These are phyloP conservation scores for Debaryomyces sp. DNA, from an alignment of 1,139 yeast species.

Conservation along the genomic window DNA sequence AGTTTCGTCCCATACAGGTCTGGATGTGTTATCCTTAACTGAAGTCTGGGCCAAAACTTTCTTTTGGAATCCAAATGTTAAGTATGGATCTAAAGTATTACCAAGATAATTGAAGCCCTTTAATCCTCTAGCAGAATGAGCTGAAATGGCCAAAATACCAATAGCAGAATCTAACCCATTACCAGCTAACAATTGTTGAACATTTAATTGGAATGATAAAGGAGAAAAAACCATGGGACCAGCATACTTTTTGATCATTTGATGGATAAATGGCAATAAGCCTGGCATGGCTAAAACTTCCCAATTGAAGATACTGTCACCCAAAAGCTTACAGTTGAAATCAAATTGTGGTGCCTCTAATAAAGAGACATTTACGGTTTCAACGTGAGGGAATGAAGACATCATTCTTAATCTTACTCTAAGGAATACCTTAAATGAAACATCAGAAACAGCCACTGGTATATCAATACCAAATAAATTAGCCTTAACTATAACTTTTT, in stretches of 20 bases:
- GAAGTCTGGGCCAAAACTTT: constrained; percentile 67
- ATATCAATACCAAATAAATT: constrained; percentile 66
- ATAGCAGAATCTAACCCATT: constrained; percentile 77
- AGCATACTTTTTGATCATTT: constrained; percentile 79
- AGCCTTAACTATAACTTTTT: constrained; percentile 70
- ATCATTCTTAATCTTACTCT: constrained; percentile 88
- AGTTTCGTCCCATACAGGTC: constrained; percentile 86
- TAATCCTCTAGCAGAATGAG: constrained; percentile 67
- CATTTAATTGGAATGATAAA: constrained; percentile 86
- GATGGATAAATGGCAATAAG: constrained; percentile 73
- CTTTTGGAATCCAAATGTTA: constrained; percentile 65
- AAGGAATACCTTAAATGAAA: constrained; percentile 65
- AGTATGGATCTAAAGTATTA: constrained; percentile 87
- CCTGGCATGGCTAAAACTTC: constrained; percentile 90
- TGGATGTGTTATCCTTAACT: constrained; percentile 61
- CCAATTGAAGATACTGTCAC: constrained; percentile 82
- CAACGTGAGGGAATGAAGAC: constrained; percentile 88
- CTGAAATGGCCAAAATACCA: constrained; percentile 77
- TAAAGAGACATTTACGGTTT: constrained; percentile 82
- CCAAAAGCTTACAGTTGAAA: constrained; percentile 69
- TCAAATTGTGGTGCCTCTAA: constrained; percentile 88
- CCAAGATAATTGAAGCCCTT: constrained; percentile 70
- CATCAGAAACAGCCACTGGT: constrained; percentile 63
- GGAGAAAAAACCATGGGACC: constrained; percentile 91
- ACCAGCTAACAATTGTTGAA: constrained; percentile 89